These are phyloP conservation scores for Arabis hirsuta DNA, from an alignment of 345 rosid genomes.

Conservation along the genomic window DNA sequence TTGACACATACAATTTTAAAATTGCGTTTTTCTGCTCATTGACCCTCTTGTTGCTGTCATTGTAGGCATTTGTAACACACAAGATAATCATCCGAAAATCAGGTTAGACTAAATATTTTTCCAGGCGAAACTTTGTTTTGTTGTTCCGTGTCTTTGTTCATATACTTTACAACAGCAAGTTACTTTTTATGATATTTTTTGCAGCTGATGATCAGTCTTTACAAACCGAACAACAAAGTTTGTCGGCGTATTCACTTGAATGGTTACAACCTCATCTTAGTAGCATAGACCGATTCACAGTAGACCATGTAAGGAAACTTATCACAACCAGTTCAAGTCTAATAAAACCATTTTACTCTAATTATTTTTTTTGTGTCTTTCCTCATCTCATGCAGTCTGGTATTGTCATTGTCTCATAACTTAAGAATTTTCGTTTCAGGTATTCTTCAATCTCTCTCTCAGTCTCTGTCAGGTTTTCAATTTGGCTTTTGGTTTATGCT, in stretches of 20 bases:
- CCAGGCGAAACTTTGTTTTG: too few species aligned
- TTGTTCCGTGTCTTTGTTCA: neutral
- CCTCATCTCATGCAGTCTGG: conserved; percentile 38
- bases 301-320: conserved; percentile 54
- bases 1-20: neutral
- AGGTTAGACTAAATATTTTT: conserved; percentile 42
- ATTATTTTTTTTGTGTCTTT: neutral
- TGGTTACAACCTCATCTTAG: conserved; percentile 66
- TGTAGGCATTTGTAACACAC: conserved; percentile 82
- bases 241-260: conserved; percentile 48
- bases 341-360: conserved; percentile 11
- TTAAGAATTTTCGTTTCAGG: conserved; percentile 8
- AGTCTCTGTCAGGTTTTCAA: too few species aligned
- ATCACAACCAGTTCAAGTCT: conserved; percentile 9
- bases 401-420: conserved; percentile 37
- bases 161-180: neutral
- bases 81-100: conserved; percentile 52
- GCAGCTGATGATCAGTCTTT: conserved; percentile 50
- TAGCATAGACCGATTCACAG: conserved; percentile 54
- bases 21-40: neutral
- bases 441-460: conserved; percentile 11
- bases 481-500: too few species aligned
- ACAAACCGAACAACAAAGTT: conserved; percentile 26
- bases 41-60: neutral
- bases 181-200: conserved; percentile 5